phyloP scores from a whole-genome alignment of 768 basidiomycete species.

The Erythrobasidium yunnanense region DNA sequence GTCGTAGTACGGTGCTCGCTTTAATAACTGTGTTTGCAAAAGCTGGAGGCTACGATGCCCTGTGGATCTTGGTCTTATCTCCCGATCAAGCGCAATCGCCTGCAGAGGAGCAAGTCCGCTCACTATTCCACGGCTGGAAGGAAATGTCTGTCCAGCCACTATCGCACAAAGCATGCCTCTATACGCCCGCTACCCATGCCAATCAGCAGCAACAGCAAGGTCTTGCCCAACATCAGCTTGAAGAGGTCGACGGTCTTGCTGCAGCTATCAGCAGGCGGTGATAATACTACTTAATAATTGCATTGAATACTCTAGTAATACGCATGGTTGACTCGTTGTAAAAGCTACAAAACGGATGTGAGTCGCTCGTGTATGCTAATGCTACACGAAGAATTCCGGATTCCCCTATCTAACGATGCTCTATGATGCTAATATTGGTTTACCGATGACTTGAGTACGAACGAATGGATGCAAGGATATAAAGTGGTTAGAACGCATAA shows the following conservation, averaged over 20 bases:
- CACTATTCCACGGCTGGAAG: constrained; percentile 40
- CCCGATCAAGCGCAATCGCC: constrained; percentile 43
- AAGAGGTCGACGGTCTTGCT: not conserved
- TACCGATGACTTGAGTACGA: no score
- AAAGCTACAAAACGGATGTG: not conserved
- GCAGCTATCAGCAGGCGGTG: not conserved
- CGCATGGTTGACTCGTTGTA: no score
- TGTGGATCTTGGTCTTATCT: constrained; percentile 74
- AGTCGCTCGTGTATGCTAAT: not conserved
- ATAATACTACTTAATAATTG: no score
- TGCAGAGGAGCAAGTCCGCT: constrained; percentile 44
- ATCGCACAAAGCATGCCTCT: constrained; percentile 11
- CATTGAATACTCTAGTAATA: not conserved
- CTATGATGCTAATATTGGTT: no score
- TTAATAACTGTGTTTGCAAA: no score
- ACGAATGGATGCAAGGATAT: no score
- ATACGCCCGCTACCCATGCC: no score
- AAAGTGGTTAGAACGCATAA: not conserved
- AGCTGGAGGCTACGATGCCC: constrained; percentile 96
- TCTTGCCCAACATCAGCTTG: not conserved
- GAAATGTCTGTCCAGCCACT: constrained; percentile 45
- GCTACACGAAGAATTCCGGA: no score
- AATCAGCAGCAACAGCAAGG: no score
- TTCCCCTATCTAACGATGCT: no score
- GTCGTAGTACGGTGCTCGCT: no score